phyloP scores from a whole-genome alignment of 2,329 filamentous ascomycete genomes.

The Colletotrichum sp. region DNA sequence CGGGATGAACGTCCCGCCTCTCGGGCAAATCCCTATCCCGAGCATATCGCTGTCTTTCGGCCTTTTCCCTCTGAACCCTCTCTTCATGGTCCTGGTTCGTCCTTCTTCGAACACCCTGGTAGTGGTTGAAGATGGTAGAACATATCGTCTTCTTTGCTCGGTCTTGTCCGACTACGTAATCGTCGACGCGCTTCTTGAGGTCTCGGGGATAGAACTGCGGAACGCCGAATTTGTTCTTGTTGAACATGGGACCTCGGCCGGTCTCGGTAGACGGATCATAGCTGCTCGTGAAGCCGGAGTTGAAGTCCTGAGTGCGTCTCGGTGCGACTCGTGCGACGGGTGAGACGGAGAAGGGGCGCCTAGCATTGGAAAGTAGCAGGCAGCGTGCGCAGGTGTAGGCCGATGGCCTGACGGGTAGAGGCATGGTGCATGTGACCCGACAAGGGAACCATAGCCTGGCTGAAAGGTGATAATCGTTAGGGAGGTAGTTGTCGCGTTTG shows the following conservation, averaged over 20 bases:
- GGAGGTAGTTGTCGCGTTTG: background rate
- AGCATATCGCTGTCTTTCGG: constrained; percentile 73
- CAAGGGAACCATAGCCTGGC: constrained; percentile 7
- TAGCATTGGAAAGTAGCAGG: constrained; percentile 4
- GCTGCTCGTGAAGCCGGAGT: constrained; percentile 62
- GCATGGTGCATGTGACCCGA: constrained; percentile 1
- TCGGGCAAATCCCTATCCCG: constrained; percentile 68
- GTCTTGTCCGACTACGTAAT: constrained; percentile 96
- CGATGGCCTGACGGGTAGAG: constrained; percentile 15
- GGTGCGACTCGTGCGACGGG: constrained; percentile 28
- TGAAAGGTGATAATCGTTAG: background rate
- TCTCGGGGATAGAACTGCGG: constrained; percentile 67
- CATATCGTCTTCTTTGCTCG: constrained; percentile 93
- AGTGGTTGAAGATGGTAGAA: constrained; percentile 95
- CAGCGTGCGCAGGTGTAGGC: constrained; percentile 20
- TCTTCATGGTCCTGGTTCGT: constrained; percentile 78
- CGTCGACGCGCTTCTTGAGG: constrained; percentile 90
- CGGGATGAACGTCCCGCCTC: constrained; percentile 69
- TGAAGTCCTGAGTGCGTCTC: constrained; percentile 55
- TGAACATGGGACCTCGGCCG: constrained; percentile 66
- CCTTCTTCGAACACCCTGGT: constrained; percentile 82
- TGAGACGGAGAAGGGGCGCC: constrained; percentile 32
- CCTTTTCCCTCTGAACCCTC: constrained; percentile 63
- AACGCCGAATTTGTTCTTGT: constrained; percentile 61
- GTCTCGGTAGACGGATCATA: constrained; percentile 61